Evolutionary conservation across 192 early-diverging fungal species (phyloP).

Genomic region (Coemansia sp.): DNA sequence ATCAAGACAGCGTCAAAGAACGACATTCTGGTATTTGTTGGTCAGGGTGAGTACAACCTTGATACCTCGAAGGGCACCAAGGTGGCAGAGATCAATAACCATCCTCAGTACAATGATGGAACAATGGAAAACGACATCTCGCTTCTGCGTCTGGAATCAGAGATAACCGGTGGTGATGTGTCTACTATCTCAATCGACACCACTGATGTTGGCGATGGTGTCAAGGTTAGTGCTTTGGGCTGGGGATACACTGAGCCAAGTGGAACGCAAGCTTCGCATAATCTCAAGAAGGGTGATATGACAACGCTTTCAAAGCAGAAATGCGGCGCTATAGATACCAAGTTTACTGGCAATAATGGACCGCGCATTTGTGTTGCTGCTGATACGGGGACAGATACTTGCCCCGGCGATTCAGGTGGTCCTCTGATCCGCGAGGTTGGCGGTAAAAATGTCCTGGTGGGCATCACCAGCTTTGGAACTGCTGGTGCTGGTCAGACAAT

Average conservation of each 20-base stretch:
- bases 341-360: constrained; percentile 48
- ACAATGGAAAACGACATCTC: constrained; percentile 54
- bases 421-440: constrained; percentile 44
- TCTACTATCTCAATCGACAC: constrained; percentile 29
- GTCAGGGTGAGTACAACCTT: constrained; percentile 28
- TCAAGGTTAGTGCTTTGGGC: constrained; percentile 40
- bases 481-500: constrained; percentile 32
- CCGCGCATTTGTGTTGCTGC: constrained; percentile 45
- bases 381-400: constrained; percentile 40
- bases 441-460: constrained; percentile 41
- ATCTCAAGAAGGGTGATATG: constrained; percentile 37
- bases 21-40: constrained; percentile 39
- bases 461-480: constrained; percentile 55
- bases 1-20: constrained; percentile 25
- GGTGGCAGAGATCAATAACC: constrained; percentile 29
- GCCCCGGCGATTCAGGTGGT: constrained; percentile 55
- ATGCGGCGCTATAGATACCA: constrained; percentile 40
- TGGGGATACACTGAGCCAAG: constrained; percentile 46
- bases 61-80: constrained; percentile 27
- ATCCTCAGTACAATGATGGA: constrained; percentile 53
- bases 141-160: constrained; percentile 28
- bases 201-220: constrained; percentile 31
- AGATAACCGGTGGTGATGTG: constrained; percentile 15
- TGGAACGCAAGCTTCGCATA: constrained; percentile 23
- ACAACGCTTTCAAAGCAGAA: constrained; percentile 27